A percentile compares a stretch with the other conserved stretches of the same genome.
These are phyloP conservation scores for Rhododendron williamsianum DNA, from an alignment of 148 eudicot genomes.

Conservation along the genomic window DNA sequence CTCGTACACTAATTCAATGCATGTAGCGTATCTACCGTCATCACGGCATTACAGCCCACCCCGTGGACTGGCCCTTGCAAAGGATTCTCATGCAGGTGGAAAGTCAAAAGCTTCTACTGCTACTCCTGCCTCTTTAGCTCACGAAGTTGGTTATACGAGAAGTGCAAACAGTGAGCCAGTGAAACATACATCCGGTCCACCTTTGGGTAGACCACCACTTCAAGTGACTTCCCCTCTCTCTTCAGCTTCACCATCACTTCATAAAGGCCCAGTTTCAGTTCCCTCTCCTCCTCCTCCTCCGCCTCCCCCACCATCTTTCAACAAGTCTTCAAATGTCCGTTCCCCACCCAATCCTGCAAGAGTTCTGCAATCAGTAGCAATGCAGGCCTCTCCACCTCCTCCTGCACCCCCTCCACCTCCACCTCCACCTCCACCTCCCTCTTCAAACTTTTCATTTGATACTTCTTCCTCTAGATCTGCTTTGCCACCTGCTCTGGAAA, in stretches of 20 bases:
- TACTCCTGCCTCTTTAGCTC: constrained; percentile 15
- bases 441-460: neutral
- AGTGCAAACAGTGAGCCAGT: constrained; percentile 13
- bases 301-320: constrained; percentile 19
- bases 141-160: constrained; percentile 16
- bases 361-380: constrained; percentile 15
- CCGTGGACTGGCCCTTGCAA: constrained; percentile 37
- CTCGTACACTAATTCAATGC: constrained; percentile 79
- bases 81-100: constrained; percentile 37
- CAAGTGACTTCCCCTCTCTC: constrained; percentile 4
- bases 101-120: constrained; percentile 41
- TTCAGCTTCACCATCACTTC: neutral
- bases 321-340: constrained; percentile 5
- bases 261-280: neutral
- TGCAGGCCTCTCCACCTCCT: constrained; percentile 20
- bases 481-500: neutral
- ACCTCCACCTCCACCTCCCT: constrained; percentile 13
- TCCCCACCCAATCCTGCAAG: constrained; percentile 11
- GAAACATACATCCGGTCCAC: constrained; percentile 20
- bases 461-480: neutral
- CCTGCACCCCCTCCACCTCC: constrained; percentile 31
- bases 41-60: constrained; percentile 72
- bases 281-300: constrained; percentile 27
- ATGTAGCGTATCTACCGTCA: constrained; percentile 62
- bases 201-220: constrained; percentile 15